Percentiles rank a stretch among this genome's conserved stretches.
Evolutionary conservation across 148 eudicot genomes (phyloP).

Genomic region (Salicornia ramosissima): DNA sequence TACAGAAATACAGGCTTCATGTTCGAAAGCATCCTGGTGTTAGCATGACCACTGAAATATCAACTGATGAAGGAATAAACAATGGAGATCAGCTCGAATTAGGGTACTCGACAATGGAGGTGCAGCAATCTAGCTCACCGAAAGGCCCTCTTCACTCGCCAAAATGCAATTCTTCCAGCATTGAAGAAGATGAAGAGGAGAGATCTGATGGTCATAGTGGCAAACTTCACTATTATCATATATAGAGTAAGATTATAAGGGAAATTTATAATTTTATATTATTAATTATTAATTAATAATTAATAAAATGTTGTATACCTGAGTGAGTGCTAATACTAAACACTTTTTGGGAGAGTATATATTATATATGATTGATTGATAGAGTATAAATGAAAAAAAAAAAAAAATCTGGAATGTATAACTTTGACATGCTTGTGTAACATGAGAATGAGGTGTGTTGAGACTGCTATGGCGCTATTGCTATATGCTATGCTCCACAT

Average conservation of each 20-base stretch:
- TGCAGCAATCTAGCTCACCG: constrained; percentile 33
- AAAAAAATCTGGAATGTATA: background rate
- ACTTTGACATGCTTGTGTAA: constrained; percentile 18
- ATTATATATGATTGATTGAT: too few species aligned
- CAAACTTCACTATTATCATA: constrained; percentile 14
- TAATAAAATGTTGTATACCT: background rate
- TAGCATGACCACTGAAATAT: constrained; percentile 7
- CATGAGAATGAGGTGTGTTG: constrained; percentile 2
- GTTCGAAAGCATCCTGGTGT: constrained; percentile 33
- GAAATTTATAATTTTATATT: too few species aligned
- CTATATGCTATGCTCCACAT: too few species aligned
- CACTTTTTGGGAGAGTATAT: constrained; percentile 14
- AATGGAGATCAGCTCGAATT: constrained; percentile 19
- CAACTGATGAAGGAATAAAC: constrained; percentile 10
- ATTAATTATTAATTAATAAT: background rate
- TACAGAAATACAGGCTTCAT: constrained; percentile 62
- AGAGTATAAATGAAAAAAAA: too few species aligned
- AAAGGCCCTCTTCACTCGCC: constrained; percentile 34
- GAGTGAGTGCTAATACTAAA: constrained; percentile 15
- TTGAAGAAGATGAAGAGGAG: constrained; percentile 44
- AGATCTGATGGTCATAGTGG: constrained; percentile 45
- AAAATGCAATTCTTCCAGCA: constrained; percentile 31
- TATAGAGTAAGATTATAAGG: constrained; percentile 11
- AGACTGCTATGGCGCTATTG: too few species aligned
- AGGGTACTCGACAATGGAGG: constrained; percentile 16